Evolutionary conservation across 2,329 filamentous ascomycete genomes (phyloP), one percentile per base, ranked within the genome.

Genomic region (Tolypocladium tundrense): DNA sequence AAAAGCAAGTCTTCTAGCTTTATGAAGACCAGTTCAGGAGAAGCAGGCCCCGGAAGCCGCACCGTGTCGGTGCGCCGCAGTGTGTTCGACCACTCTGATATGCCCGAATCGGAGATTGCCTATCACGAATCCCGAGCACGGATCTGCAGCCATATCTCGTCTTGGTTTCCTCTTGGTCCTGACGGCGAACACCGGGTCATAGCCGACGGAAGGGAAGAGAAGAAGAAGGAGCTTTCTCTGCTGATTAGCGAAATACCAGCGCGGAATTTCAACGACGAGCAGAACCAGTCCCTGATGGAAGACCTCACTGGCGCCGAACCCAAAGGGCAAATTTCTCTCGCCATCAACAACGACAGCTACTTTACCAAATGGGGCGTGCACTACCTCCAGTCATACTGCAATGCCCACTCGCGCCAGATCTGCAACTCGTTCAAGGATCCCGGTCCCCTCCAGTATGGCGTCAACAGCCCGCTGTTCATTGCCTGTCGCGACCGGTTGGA

Each of bases 361-460:
- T 83, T 78, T 62, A 4, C 42, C 2, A 74, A 69, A 66, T 87
- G 83, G 84, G 83, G 83, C 9, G 64, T 66, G 6, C 82, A 86
- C 66, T 87, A 82, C 65, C 75, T 86, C 7, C 78, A 78, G 0
- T 81, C 79, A 8, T 72, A 85, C 1, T 77, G 79, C 33, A 76
- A 79, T 60, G 82, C 83, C 0, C 81, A 87, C 62, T 72, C 74
- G 1, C 74, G 77, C 31, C 84, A 86, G 67, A 69, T 79, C 11
- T 84, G 83, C 71, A 85, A 84, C 65, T 80, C 79, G 0, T 86
- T 85, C 76, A 84, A 85, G 64, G 84, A 86, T 59, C 71, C 78
- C 0, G 83, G 83, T 0, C 80, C 83, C 4, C 73, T 81, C 8
- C 72, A 76, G 60, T 86, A 85, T 62, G 77, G 81, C 19, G 63